Percentiles rank a stretch among this genome's conserved stretches.
phyloP scores from a whole-genome alignment of 495 filamentous ascomycete genomes.

The Xylaria longipes region DNA sequence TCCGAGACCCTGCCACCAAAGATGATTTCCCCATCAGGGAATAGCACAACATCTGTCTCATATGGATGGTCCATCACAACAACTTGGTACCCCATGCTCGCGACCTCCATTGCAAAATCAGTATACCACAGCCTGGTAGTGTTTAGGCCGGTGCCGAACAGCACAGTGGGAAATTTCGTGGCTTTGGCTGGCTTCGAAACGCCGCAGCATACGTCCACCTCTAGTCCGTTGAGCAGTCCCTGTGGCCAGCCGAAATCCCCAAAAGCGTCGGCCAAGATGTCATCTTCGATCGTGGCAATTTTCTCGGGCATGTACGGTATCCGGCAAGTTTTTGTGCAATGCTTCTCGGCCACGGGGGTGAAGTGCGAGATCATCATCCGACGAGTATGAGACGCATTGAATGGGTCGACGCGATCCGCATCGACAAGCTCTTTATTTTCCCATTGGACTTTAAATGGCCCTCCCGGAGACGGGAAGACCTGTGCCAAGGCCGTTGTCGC shows the following conservation, averaged over 20 bases:
- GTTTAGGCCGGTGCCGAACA: slow-evolving; percentile 21
- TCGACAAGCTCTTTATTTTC: slow-evolving; percentile 19
- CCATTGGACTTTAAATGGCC: slow-evolving; percentile 19
- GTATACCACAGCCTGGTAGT: slow-evolving; percentile 21
- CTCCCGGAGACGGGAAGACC: slow-evolving; percentile 12
- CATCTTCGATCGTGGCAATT: slow-evolving; percentile 17
- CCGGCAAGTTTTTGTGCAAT: slow-evolving; percentile 7
- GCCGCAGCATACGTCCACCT: slow-evolving; percentile 13
- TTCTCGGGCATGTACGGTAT: slow-evolving; percentile 13
- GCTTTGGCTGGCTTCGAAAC: slow-evolving; percentile 1
- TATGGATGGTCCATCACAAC: slow-evolving; percentile 20
- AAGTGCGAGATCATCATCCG: slow-evolving; percentile 24
- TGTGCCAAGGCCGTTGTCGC: slow-evolving; percentile 9
- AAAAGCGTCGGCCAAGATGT: slow-evolving; percentile 10
- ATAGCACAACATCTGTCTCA: slow-evolving; percentile 19
- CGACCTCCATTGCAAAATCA: slow-evolving; percentile 14
- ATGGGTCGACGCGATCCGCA: slow-evolving; percentile 16
- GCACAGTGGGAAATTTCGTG: slow-evolving; percentile 1
- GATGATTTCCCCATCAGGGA: slow-evolving; percentile 23
- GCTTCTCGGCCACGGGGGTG: slow-evolving; percentile 1
- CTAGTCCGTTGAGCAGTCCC: slow-evolving; percentile 7
- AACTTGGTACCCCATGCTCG: slow-evolving; percentile 17
- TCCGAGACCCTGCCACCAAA: slow-evolving; percentile 1
- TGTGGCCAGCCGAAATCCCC: slow-evolving; percentile 20
- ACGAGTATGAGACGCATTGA: slow-evolving; percentile 16